phyloP scores from a whole-genome alignment of 495 filamentous ascomycete genomes.

The Thozetella sp. region DNA sequence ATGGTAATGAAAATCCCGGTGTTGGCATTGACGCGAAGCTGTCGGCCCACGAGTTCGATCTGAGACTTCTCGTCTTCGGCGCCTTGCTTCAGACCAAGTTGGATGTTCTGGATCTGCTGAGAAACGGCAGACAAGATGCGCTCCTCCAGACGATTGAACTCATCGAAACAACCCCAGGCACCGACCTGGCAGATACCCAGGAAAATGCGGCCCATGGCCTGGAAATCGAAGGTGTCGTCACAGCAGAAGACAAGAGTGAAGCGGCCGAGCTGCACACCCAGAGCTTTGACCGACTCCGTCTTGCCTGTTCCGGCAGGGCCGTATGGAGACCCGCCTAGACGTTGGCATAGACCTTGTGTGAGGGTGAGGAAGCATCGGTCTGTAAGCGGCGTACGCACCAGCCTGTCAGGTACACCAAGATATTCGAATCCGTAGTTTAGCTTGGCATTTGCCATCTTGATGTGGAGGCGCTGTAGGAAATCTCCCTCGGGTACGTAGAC shows the following conservation, averaged over 20 bases:
- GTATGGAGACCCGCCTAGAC: constrained; percentile 95
- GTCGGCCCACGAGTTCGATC: constrained; percentile 91
- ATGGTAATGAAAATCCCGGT: constrained; percentile 99
- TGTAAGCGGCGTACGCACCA: constrained; percentile 94
- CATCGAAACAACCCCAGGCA: constrained; percentile 99
- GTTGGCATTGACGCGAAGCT: constrained; percentile 82
- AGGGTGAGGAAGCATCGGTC: constrained; percentile 98
- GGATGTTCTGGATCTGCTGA: constrained; percentile 98
- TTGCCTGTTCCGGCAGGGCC: constrained; percentile 99
- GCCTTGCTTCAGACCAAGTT: constrained; percentile 85
- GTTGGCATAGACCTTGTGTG: constrained; percentile 92
- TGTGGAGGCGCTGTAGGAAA: constrained; percentile 78
- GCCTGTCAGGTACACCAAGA: constrained; percentile 89
- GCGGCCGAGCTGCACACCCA: constrained; percentile 93
- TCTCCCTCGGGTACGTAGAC: constrained; percentile 82
- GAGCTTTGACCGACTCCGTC: constrained; percentile 97
- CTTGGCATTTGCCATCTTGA: constrained; percentile 96
- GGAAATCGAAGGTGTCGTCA: constrained; percentile 99
- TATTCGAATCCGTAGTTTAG: constrained; percentile 98
- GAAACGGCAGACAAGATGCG: constrained; percentile 96
- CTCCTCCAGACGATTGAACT: constrained; percentile 98
- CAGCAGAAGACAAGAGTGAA: constrained; percentile 99
- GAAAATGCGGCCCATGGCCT: constrained; percentile 99
- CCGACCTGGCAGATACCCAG: constrained; percentile 98
- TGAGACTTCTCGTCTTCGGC: constrained; percentile 76